Percentiles rank a stretch among this genome's conserved stretches.
Evolutionary conservation across 106 monocot genomes (phyloP).

Genomic region (Acanthochlamys bracteata): DNA sequence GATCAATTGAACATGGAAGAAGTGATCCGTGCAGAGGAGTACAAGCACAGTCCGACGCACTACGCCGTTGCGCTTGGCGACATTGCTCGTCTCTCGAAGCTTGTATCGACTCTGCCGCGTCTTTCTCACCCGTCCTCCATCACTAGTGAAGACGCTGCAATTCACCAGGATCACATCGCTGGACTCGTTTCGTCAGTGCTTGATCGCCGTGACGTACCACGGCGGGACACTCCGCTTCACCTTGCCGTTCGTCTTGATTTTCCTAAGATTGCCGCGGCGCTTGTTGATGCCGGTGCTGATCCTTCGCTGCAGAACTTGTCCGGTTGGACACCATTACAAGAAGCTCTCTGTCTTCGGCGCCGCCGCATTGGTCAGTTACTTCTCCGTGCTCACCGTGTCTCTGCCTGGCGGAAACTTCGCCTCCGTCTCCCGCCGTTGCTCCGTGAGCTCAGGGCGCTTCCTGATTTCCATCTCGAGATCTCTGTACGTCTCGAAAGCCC

Average conservation of each 20-base stretch:
- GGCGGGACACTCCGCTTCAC: constrained; percentile 64
- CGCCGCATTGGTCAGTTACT: constrained; percentile 32
- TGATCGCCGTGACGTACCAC: constrained; percentile 77
- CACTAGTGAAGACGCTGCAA: constrained; percentile 30
- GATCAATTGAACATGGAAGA: too few species aligned
- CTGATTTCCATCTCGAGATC: constrained; percentile 70
- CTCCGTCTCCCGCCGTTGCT: constrained; percentile 51
- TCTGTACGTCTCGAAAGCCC: constrained; percentile 45
- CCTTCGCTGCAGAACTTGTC: constrained; percentile 66
- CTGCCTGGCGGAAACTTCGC: constrained; percentile 59
- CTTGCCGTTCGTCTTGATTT: constrained; percentile 63
- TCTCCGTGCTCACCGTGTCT: constrained; percentile 58
- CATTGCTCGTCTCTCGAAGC: constrained; percentile 14
- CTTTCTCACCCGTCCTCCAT: constrained; percentile 39
- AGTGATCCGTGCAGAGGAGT: constrained; percentile 8
- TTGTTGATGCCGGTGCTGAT: constrained; percentile 58
- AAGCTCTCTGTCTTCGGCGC: constrained; percentile 43
- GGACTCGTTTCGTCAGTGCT: constrained; percentile 32
- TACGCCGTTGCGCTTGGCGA: constrained; percentile 33
- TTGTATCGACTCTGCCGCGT: constrained; percentile 41
- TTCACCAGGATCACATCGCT: constrained; percentile 18
- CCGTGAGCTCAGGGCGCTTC: constrained; percentile 29
- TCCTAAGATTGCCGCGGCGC: constrained; percentile 16
- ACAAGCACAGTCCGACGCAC: constrained; percentile 69
- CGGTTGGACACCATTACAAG: constrained; percentile 77